Evolutionary conservation across 2,329 filamentous ascomycete genomes (phyloP), one percentile per base, ranked within the genome.

Genomic region (Cercospora berteroae): DNA sequence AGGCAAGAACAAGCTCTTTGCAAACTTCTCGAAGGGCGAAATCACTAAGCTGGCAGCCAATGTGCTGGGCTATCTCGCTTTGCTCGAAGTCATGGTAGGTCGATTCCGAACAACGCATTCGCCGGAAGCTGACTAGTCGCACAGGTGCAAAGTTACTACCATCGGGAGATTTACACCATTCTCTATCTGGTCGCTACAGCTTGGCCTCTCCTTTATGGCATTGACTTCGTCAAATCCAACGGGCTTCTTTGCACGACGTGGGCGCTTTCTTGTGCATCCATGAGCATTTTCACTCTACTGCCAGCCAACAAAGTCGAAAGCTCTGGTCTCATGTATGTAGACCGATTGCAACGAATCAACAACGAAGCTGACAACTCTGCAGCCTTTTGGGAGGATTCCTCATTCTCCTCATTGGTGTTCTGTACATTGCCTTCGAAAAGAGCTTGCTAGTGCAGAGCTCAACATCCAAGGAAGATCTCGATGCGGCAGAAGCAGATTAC

Each of bases 141-240:
- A n/a, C 55, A 95, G 92, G 93, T 95, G 23, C 84, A 96, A 80
- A 94, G 93, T 60, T 99, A 99, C 78, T 96, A 96, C 65, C 86
- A 94, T 73, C 89, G 95, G 48, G 90, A 97, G 76, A 88, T 98
- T 25, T 90, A 96, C 73, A 97, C 94, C 0, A 81, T 87, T 0
- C 87, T 94, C 65, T 99, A 94, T 75, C 74, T 94, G 27, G 72
- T 94, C 3, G 93, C 88, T 3, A 87, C 89, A 0, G 83, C 91
- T 52, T 99, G 94, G 91, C 95, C 95, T 0, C 72, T 85, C 0
- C 83, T 88, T 0, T 91, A 95, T 72, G 94, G 95, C 0, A 74
- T 85, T 27, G 83, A 83, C 0, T 98, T 99, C 74, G 71, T 97
- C 8, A 84, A 81, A 62, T 80, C 86, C 27, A 90, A 98, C 75